Conservation (phyloP, 495 filamentous ascomycete genomes). For the Gamarada debralockiae region DNA sequence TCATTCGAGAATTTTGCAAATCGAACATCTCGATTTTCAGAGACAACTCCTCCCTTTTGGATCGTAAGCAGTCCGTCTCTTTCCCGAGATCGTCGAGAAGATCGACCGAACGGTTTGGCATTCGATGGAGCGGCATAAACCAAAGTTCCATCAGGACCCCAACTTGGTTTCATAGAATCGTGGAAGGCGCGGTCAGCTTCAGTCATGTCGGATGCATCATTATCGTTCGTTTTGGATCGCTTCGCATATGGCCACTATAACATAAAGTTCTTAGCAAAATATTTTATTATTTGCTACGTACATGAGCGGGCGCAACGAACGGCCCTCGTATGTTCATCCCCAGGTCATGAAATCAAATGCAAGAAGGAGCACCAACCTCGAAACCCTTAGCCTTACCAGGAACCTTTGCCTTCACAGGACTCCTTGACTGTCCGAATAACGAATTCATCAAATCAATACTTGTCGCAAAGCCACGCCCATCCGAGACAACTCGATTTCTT, state of each 20-base stretch:
- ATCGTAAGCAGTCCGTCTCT: constrained; percentile 32
- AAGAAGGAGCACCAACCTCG: constrained; percentile 66
- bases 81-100: constrained; percentile 29
- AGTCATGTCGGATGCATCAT: constrained; percentile 42
- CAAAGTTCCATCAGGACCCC: constrained; percentile 71
- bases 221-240: constrained; percentile 60
- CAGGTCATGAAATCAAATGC: constrained; percentile 22
- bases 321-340: constrained; percentile 12
- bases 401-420: constrained; percentile 40
- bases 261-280: constrained; percentile 38
- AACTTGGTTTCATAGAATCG: constrained; percentile 68
- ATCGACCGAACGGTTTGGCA: constrained; percentile 25
- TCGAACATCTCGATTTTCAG: constrained; percentile 43
- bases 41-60: constrained; percentile 33
- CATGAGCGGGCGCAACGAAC: constrained; percentile 36
- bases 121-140: constrained; percentile 48
- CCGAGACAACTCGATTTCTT: constrained; percentile 30
- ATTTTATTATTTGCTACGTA: constrained; percentile 42
- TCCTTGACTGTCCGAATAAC: constrained; percentile 64
- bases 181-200: constrained; percentile 56
- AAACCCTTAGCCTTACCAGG: constrained; percentile 54
- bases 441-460: constrained; percentile 93
- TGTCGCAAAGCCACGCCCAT: constrained; percentile 61
- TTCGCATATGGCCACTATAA: constrained; percentile 86
- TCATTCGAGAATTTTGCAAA: constrained; percentile 49